Conservation (phyloP, 805 yeast species). For the Saturnispora sekii region DNA sequence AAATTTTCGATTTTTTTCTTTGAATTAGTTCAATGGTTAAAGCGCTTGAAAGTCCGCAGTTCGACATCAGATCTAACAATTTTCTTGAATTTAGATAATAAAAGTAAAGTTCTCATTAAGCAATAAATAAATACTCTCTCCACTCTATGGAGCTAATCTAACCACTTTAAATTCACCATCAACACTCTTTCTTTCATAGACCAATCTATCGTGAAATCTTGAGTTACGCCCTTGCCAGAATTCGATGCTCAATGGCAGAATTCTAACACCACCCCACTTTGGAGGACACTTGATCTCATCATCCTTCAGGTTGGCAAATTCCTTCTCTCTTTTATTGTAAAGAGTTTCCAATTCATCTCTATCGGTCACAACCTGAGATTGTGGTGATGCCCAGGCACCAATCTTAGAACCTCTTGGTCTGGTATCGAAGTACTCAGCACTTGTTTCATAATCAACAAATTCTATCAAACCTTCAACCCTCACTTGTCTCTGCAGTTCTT, state of each 20-base stretch:
- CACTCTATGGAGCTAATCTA: conserved; percentile 56
- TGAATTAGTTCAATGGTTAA: no score
- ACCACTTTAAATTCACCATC: conserved; percentile 50
- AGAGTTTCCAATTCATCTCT: conserved; percentile 56
- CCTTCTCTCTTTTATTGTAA: conserved; percentile 37
- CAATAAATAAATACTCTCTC: not conserved
- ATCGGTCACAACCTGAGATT: conserved; percentile 47
- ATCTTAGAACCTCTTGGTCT: conserved; percentile 89
- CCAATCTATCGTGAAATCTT: conserved; percentile 83
- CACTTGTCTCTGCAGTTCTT: conserved; percentile 80
- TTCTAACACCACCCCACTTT: conserved; percentile 90
- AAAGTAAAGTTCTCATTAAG: not conserved
- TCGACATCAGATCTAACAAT: no score
- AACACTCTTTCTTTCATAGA: conserved; percentile 46
- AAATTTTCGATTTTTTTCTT: no score
- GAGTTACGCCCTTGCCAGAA: conserved; percentile 96
- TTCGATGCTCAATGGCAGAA: conserved; percentile 84
- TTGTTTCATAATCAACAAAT: conserved; percentile 60
- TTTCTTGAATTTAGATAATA: no score
- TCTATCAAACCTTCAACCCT: conserved; percentile 84
- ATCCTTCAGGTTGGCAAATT: conserved; percentile 45
- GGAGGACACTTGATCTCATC: conserved; percentile 83
- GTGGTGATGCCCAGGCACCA: conserved; percentile 97
- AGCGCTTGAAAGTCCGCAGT: no score
- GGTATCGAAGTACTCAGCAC: conserved; percentile 69